Base-by-base conservation (phyloP, 495 filamentous ascomycete species). In the Umbilicaria muhlenbergii region DNA sequence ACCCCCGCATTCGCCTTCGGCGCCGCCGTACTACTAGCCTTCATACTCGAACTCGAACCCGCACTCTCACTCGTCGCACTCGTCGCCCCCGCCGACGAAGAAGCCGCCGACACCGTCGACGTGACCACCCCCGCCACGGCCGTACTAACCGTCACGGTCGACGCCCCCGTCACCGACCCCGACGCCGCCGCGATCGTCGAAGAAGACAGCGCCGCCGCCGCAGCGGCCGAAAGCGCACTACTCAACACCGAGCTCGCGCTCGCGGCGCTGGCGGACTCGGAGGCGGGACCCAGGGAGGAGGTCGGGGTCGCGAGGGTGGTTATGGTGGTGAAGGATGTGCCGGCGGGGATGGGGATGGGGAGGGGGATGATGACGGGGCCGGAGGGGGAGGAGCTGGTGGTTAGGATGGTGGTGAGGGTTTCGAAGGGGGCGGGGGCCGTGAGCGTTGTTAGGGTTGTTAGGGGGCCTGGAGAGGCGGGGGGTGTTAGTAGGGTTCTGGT, bases 211-310 rank as follows among this genome's bases (percentile, higher is more conserved):
- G 33, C 40, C 11, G 42, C 45, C 17, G 43, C 46, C 1, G 24
- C n/a, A 19, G 43, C 36, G 39, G 38, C 3, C 18, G 38, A 35
- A 34, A 43, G 38, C 45, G 3, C 17, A 37, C 38, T 3, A 37
- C 46, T 10, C 36, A 46, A 11, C 41, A 42, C 31, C 43, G 49
- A 35, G 38, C 38, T n/a, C 36, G 15, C 21, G 47, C 47, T 1
- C 44, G 47, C n/a, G 44, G 46, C 13, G 69, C 47, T 78, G 71
- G 51, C 50, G 54, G 39, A 62, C 68, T 0, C 73, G 80, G 64
- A 49, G 69, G 11, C 61, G 64, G 48, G 53, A 57, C 47, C 49
- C 11, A 41, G 35, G 8, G 41, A 44, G 16, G 31, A 42, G 36
- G 34, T 43, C 37, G 45, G 45, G 5, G 36, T 51, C 13, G 39